These are phyloP conservation scores for Suhomyces maxii DNA, from an alignment of 1,139 yeast species.

Conservation along the genomic window DNA sequence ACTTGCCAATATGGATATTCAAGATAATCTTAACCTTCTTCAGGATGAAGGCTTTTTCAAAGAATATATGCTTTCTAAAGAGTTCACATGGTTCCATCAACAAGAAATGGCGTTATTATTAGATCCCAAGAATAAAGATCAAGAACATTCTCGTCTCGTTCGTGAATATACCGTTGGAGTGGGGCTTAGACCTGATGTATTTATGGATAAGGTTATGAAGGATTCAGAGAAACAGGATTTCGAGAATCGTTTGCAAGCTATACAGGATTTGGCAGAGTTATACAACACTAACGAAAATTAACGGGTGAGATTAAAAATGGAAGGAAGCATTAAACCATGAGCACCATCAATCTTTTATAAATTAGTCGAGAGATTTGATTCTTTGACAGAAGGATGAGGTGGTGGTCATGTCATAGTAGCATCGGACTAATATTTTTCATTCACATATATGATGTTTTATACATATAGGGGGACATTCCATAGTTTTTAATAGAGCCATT, in stretches of 20 bases:
- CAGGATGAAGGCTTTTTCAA: constrained; percentile 25
- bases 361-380: too few relatives aligned
- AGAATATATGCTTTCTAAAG: constrained; percentile 24
- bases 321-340: too few relatives aligned
- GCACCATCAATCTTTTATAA: too few relatives aligned
- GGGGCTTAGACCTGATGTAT: constrained; percentile 27
- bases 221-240: constrained; percentile 17
- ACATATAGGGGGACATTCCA: too few relatives aligned
- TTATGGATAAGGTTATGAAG: constrained; percentile 23
- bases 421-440: too few relatives aligned
- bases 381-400: too few relatives aligned
- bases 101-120: constrained; percentile 23
- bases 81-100: constrained; percentile 30
- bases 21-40: constrained; percentile 33
- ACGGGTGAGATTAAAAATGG: neutral
- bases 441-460: too few relatives aligned
- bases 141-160: constrained; percentile 11
- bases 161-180: constrained; percentile 14
- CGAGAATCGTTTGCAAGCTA: constrained; percentile 17
- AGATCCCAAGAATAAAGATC: constrained; percentile 7
- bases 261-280: constrained; percentile 1
- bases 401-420: too few relatives aligned
- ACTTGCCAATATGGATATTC: constrained; percentile 21
- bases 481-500: too few relatives aligned
- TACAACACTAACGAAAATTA: neutral